Evolutionary conservation across 129 eudicot species (phyloP).

Genomic region (Daucus carota): DNA sequence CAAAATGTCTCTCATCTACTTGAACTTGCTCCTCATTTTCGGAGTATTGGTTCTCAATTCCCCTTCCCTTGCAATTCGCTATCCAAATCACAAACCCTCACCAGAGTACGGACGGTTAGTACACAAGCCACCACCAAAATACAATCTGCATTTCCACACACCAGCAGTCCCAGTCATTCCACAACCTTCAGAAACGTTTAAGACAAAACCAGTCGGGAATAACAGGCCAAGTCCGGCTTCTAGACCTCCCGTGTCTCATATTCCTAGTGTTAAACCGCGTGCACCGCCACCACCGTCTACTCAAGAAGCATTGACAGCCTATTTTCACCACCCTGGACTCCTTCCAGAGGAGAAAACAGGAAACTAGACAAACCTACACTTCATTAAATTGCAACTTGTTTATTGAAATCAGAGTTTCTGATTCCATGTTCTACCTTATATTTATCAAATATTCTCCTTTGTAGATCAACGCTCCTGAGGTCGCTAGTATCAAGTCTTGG

Average conservation of each 20-base stretch:
- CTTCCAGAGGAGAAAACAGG: not conserved
- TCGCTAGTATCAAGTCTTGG: no score
- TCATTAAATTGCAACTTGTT: not conserved
- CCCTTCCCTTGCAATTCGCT: not conserved
- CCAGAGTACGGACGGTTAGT: not conserved
- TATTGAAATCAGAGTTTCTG: not conserved
- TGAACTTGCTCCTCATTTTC: not conserved
- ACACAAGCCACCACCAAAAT: not conserved
- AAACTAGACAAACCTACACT: not conserved
- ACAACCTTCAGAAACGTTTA: not conserved
- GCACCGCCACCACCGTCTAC: not conserved
- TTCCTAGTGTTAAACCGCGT: no score
- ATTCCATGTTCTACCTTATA: not conserved
- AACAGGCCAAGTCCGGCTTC: not conserved
- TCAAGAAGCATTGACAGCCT: not conserved
- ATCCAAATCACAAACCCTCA: not conserved
- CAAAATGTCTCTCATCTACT: not conserved
- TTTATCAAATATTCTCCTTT: not conserved
- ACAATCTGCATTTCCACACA: not conserved
- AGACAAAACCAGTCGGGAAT: not conserved
- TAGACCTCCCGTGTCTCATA: not conserved
- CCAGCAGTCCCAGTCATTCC: not conserved
- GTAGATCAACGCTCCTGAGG: no score
- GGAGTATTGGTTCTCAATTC: not conserved
- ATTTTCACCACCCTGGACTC: no score